Evolutionary conservation across 2,329 filamentous ascomycete species (phyloP).

Genomic region (Scedosporium apiospermum): DNA sequence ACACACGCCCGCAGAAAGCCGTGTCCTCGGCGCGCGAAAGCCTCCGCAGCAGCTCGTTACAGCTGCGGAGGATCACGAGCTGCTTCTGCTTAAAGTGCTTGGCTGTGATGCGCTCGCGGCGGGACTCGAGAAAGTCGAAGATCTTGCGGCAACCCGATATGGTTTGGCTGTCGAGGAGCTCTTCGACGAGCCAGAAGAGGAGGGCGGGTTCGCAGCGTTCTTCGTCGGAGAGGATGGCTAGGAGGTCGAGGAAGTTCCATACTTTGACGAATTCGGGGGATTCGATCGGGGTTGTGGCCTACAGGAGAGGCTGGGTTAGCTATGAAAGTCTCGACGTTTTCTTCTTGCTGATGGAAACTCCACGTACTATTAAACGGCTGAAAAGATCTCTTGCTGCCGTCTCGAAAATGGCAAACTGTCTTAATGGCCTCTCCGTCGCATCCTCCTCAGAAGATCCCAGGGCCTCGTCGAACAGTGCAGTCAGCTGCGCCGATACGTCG

Average conservation of each 20-base stretch:
- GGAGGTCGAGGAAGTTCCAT: conserved; percentile 89
- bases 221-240: conserved; percentile 79
- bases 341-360: conserved; percentile 10
- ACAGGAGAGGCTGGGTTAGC: conserved; percentile 14
- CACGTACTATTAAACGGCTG: conserved; percentile 64
- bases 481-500: conserved; percentile 35
- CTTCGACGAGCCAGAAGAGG: conserved; percentile 84
- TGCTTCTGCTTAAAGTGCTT: conserved; percentile 75
- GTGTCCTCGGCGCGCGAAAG: conserved; percentile 95
- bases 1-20: conserved; percentile 92
- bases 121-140: conserved; percentile 91
- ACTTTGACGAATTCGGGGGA: conserved; percentile 70
- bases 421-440: conserved; percentile 24
- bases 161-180: conserved; percentile 90
- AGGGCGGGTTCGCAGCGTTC: conserved; percentile 70
- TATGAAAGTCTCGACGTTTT: conserved; percentile 18
- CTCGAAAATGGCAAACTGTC: conserved; percentile 66
- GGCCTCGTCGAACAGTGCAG: conserved; percentile 25
- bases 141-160: conserved; percentile 84
- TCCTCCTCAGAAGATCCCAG: conserved; percentile 18
- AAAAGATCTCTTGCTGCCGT: conserved; percentile 76
- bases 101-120: conserved; percentile 78
- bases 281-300: conserved; percentile 69
- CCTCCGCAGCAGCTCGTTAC: conserved; percentile 88
- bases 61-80: conserved; percentile 81